Base-by-base conservation (phyloP, 2,329 filamentous ascomycete species). In the Alternaria longipes region DNA sequence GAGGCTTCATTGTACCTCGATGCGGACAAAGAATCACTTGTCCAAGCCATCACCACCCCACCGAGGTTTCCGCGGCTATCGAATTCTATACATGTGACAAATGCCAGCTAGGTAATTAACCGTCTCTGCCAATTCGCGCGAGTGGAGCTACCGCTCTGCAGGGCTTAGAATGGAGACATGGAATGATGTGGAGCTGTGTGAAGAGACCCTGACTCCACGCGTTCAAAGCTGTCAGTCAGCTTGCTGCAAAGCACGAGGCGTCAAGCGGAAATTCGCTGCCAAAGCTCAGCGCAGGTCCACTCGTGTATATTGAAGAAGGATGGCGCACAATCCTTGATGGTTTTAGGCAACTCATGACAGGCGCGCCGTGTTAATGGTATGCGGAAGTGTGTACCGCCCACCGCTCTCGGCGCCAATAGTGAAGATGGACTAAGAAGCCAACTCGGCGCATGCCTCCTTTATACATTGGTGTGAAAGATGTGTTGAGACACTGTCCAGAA, bases 51-150 rank as follows among this genome's bases (percentile, higher is more conserved):
- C 41, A 5, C 34, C n/a, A 38, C 32, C 40, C 20, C 32, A 6
- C 46, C 18, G 32, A 26, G 38, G 46, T 14, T 9, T 36, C 20
- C 30, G 42, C 54, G 40, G 54, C 53, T 60, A 55, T 49, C 46
- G 52, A 49, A 28, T 47, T 41, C 61, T 59, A 45, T 55, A 61
- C 49, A 46, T 53, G 56, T 49, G 53, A 46, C 59, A 47, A 56
- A 55, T 32, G 54, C 60, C 36, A 54, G 34, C 59, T 44, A 18
- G 54, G 36, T 54, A 51, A 55, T 60, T 56, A 63, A 57, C 54
- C 62, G 64, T 59, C 47, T 28, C 56, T 46, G 42, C 34, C 55
- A 54, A 53, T 52, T 49, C 51, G 42, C 24, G 22, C 51, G 45
- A 46, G 62, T 62, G 59, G 46, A 59, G 32, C 55, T 38, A 40